Base-by-base conservation (phyloP, 257 asterid species). In the Penstemon eatonii region DNA sequence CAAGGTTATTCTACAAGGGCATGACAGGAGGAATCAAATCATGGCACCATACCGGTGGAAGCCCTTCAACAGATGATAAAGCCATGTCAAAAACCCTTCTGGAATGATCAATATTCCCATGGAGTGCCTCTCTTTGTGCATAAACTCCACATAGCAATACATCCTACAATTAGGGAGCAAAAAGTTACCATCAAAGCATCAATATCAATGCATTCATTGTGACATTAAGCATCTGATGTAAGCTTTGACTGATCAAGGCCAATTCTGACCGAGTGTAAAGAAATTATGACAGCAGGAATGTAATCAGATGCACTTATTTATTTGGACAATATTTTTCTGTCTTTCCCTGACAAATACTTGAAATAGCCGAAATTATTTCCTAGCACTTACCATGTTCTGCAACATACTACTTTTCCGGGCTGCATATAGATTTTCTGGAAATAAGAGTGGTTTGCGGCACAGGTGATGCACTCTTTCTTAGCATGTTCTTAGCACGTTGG, bases 51-150 rank as follows among this genome's bases (percentile, higher is more conserved):
- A 89, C 99, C 97, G 50, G 68, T 51, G 96, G 89, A 79, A 86
- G 95, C 69, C 93, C 99, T 63, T 87, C 96, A 45, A 84, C 73
- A 58, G 97, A 94, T 59, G 80, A 81, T 79, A 94, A 78, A 68
- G 97, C 96, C 97, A 91, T 89, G 89, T 91, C 99, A 67, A 94
- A 94, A 71, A 94, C 86, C 81, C 86, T 94, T 66, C 99, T 82
- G 41, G 99, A 88, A 76, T 83, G 89, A 64, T 89, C 96, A 71
- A 91, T 84, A 80, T 89, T 94, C 63, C 95, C 95, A 51, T 76
- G 89, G 47, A 73, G 71, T 6, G 99, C 97, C 80, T 91, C 99
- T 76, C 99, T 82, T 72, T 78, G 90, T 15, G 97, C 97, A 79
- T 94, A 94, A 75, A 86, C 93, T 64, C 99, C 99, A 78, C 99